Evolutionary conservation across 306 rosid species (phyloP).

Genomic region (Canavalia gladiata): DNA sequence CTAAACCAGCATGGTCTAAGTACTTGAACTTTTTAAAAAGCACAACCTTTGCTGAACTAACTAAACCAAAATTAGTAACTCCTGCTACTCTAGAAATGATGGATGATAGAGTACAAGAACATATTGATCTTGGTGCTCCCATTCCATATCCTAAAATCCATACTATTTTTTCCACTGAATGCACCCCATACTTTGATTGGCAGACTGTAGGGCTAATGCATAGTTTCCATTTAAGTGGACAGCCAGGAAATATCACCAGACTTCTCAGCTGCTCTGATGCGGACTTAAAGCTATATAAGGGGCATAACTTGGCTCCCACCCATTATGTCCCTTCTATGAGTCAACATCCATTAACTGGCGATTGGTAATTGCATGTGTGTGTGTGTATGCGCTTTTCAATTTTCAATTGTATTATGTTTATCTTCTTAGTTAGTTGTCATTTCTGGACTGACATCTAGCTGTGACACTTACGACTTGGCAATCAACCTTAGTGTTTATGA

Average conservation of each 20-base stretch:
- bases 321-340: slow-evolving; percentile 54
- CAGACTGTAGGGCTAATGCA: slow-evolving; percentile 53
- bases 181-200: slow-evolving; percentile 50
- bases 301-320: slow-evolving; percentile 50
- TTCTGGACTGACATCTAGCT: slow-evolving; percentile 24
- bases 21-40: slow-evolving; percentile 49
- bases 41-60: slow-evolving; percentile 49
- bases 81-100: slow-evolving; percentile 48
- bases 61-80: slow-evolving; percentile 42
- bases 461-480: background rate
- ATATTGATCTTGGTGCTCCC: slow-evolving; percentile 8
- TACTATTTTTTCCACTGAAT: slow-evolving; percentile 50
- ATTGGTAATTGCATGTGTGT: slow-evolving; percentile 42
- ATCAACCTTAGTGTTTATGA: slow-evolving; percentile 31
- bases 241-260: slow-evolving; percentile 51
- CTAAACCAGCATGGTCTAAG: slow-evolving; percentile 51
- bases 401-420: slow-evolving; percentile 26
- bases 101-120: slow-evolving; percentile 35
- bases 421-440: slow-evolving; percentile 23
- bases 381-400: slow-evolving; percentile 2
- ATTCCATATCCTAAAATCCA: slow-evolving; percentile 45
- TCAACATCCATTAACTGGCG: slow-evolving; percentile 50
- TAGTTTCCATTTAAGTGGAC: slow-evolving; percentile 50
- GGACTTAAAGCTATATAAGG: slow-evolving; percentile 48
- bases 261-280: slow-evolving; percentile 53